These are phyloP conservation scores for Fusarium nelsonii DNA, from an alignment of 2,329 filamentous ascomycete species.

Conservation along the genomic window DNA sequence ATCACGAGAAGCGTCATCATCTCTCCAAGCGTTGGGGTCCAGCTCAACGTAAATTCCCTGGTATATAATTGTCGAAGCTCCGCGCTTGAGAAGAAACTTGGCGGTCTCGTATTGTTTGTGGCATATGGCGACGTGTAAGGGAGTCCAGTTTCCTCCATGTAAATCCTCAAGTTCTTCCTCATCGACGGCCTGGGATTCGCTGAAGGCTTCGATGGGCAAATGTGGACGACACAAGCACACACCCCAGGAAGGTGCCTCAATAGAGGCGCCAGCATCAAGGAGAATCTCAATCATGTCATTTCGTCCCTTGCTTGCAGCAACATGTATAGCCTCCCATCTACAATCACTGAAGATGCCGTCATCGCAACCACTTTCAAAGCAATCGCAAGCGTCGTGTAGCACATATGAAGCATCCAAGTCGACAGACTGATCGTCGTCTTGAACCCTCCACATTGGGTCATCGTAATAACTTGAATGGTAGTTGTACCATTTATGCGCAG, in stretches of 20 bases:
- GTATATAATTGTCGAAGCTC: conserved; percentile 45
- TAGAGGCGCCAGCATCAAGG: conserved; percentile 41
- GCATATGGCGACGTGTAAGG: conserved; percentile 47
- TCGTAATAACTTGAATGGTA: conserved; percentile 48
- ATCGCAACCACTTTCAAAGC: conserved; percentile 46
- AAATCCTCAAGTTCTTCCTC: conserved; percentile 47
- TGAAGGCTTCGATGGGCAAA: conserved; percentile 46
- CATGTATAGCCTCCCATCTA: conserved; percentile 46
- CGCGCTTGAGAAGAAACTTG: conserved; percentile 41
- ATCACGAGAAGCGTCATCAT: conserved; percentile 38
- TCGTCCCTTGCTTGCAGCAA: conserved; percentile 47
- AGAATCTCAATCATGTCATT: conserved; percentile 47
- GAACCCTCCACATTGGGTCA: conserved; percentile 44
- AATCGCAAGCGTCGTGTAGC: conserved; percentile 44
- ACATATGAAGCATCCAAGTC: conserved; percentile 45
- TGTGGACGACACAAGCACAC: conserved; percentile 47
- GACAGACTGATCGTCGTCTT: conserved; percentile 46
- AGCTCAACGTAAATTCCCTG: conserved; percentile 46
- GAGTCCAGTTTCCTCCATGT: conserved; percentile 48
- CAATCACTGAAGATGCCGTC: conserved; percentile 49
- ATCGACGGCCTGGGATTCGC: conserved; percentile 43
- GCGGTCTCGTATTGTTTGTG: conserved; percentile 44
- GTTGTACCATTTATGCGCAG: conserved; percentile 47
- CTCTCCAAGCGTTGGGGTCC: conserved; percentile 39
- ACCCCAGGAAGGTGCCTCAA: conserved; percentile 47